phyloP scores from a whole-genome alignment of 192 early-diverging fungal species.

The Physocladia obscura region DNA sequence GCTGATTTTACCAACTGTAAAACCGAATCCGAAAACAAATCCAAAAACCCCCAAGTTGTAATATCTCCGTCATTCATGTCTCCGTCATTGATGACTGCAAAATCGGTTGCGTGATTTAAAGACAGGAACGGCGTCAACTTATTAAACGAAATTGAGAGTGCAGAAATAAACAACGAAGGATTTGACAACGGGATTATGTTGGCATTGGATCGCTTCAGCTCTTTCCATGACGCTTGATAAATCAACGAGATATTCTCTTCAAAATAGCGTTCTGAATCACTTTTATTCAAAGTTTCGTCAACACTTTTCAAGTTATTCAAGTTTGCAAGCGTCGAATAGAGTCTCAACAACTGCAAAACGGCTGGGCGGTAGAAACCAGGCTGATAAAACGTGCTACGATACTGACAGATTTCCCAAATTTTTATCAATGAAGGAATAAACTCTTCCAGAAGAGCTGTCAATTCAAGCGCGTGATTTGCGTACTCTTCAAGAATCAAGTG shows the following conservation, averaged over 20 bases:
- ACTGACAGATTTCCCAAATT: background rate
- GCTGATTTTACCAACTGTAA: background rate
- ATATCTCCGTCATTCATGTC: background rate
- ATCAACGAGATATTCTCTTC: background rate
- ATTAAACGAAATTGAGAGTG: background rate
- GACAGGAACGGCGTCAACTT: background rate
- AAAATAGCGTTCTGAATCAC: too few relatives aligned
- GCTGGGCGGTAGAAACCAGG: background rate
- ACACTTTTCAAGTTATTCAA: background rate
- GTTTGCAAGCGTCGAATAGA: background rate
- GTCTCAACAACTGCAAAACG: background rate
- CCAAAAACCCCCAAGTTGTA: background rate
- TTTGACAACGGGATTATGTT: background rate
- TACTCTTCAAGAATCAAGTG: conserved; percentile 7
- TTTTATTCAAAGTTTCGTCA: background rate
- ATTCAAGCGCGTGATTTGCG: background rate
- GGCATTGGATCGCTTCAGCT: background rate
- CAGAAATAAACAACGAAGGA: background rate
- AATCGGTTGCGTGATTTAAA: conserved; percentile 1
- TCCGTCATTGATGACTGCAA: background rate
- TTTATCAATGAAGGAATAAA: background rate
- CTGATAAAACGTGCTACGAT: conserved; percentile 12
- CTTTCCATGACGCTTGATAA: conserved; percentile 5
- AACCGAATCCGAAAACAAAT: background rate
- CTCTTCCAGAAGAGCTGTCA: background rate